Conservation (phyloP, 371 early-diverging fungal genomes). For the Gilbertella persicaria region DNA sequence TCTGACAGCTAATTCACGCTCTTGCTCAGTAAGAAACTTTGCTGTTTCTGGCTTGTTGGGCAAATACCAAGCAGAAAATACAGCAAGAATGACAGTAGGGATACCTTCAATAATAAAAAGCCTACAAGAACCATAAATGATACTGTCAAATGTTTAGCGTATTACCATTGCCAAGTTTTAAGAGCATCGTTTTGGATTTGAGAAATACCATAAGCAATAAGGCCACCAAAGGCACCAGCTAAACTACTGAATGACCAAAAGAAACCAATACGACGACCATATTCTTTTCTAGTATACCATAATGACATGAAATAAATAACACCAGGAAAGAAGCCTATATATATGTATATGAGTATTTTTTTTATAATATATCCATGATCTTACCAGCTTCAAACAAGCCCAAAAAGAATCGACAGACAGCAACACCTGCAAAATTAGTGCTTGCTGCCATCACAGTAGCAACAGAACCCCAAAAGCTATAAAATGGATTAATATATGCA, state of each 20-base stretch:
- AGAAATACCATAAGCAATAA: slow-evolving; percentile 39
- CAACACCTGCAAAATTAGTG: slow-evolving; percentile 25
- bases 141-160: too few species aligned
- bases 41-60: slow-evolving; percentile 62
- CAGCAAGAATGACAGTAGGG: slow-evolving; percentile 43
- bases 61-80: slow-evolving; percentile 44
- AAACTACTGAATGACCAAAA: slow-evolving; percentile 47
- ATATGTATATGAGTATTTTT: background rate
- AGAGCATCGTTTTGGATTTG: slow-evolving; percentile 30
- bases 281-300: slow-evolving; percentile 48
- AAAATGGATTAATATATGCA: background rate
- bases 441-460: slow-evolving; percentile 32
- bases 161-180: slow-evolving; percentile 46
- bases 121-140: slow-evolving; percentile 41
- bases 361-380: background rate
- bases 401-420: slow-evolving; percentile 21
- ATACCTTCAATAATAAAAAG: slow-evolving; percentile 58
- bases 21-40: slow-evolving; percentile 54
- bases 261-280: slow-evolving; percentile 41
- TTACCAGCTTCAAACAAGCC: slow-evolving; percentile 30
- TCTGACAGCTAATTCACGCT: slow-evolving; percentile 45
- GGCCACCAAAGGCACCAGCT: slow-evolving; percentile 47
- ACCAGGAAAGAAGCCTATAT: slow-evolving; percentile 25
- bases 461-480: slow-evolving; percentile 25
- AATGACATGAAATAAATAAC: slow-evolving; percentile 37